Percentiles rank a stretch among this genome's conserved stretches.
These are phyloP conservation scores for Trichoderma citrinoviride DNA, from an alignment of 2,329 filamentous ascomycete species.

Conservation along the genomic window DNA sequence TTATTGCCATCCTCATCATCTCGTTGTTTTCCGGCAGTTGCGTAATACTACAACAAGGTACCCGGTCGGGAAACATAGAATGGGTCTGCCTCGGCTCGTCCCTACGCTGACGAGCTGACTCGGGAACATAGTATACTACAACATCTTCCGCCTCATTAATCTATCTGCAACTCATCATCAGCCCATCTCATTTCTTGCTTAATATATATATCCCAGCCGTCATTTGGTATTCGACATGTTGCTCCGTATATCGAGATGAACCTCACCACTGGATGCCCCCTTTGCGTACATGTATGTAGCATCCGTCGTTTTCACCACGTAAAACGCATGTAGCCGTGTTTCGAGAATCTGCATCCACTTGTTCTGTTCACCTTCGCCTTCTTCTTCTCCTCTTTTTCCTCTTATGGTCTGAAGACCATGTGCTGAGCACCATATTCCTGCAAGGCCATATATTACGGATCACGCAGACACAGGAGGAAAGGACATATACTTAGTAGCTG, in stretches of 20 bases:
- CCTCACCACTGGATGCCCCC: not conserved
- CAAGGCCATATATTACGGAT: no score
- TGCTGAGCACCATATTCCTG: no score
- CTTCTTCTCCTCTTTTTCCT: not conserved
- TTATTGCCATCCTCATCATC: not conserved
- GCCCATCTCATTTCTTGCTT: conserved; percentile 10
- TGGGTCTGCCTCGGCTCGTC: not conserved
- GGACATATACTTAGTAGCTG: no score
- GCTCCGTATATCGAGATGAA: no score
- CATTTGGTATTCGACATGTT: no score
- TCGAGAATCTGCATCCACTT: not conserved
- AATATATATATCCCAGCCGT: not conserved
- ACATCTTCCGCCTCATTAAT: not conserved
- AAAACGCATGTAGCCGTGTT: not conserved
- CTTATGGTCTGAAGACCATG: not conserved
- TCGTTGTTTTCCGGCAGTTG: not conserved
- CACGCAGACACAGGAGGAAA: no score
- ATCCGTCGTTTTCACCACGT: not conserved
- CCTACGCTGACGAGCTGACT: not conserved
- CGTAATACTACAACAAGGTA: no score
- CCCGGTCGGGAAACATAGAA: no score
- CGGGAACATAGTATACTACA: not conserved
- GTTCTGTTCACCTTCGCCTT: not conserved
- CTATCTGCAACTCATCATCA: conserved; percentile 11
- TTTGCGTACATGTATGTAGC: not conserved